A percentile compares a stretch with the other conserved stretches of the same genome.
phyloP scores from a whole-genome alignment of 2,329 filamentous ascomycete genomes.

The Rhinocladiella mackenziei region DNA sequence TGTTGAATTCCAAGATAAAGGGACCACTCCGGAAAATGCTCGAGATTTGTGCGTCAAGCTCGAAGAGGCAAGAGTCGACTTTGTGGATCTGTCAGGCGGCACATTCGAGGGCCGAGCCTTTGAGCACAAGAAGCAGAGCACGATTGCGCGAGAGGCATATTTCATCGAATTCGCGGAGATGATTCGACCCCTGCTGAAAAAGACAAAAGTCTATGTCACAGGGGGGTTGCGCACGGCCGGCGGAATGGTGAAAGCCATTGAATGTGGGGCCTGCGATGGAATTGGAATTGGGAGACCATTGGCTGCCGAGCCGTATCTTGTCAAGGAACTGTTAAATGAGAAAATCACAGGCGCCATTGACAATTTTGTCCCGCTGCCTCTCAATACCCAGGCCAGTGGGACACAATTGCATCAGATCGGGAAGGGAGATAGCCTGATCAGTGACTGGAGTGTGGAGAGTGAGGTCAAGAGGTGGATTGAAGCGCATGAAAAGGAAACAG shows the following conservation, averaged over 20 bases:
- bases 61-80: conserved; percentile 25
- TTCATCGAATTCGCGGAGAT: conserved; percentile 29
- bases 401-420: conserved; percentile 27
- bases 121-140: conserved; percentile 26
- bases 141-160: conserved; percentile 23
- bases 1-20: conserved; percentile 28
- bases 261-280: conserved; percentile 19
- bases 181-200: conserved; percentile 25
- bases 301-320: conserved; percentile 24
- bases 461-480: conserved; percentile 27
- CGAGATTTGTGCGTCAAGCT: conserved; percentile 22
- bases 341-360: conserved; percentile 23
- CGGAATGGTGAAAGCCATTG: conserved; percentile 25
- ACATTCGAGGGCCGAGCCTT: conserved; percentile 26
- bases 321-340: conserved; percentile 22
- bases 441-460: conserved; percentile 28
- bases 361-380: conserved; percentile 23
- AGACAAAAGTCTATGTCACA: conserved; percentile 27
- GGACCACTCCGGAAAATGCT: conserved; percentile 24
- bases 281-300: conserved; percentile 26
- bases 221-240: conserved; percentile 22
- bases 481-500: conserved; percentile 25
- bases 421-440: conserved; percentile 16
- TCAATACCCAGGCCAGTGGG: conserved; percentile 23
- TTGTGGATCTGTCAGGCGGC: conserved; percentile 26